Percentiles rank a stretch among this genome's conserved stretches.
phyloP scores from a whole-genome alignment of 805 yeast species.

The Grigorovia transvaalensis region DNA sequence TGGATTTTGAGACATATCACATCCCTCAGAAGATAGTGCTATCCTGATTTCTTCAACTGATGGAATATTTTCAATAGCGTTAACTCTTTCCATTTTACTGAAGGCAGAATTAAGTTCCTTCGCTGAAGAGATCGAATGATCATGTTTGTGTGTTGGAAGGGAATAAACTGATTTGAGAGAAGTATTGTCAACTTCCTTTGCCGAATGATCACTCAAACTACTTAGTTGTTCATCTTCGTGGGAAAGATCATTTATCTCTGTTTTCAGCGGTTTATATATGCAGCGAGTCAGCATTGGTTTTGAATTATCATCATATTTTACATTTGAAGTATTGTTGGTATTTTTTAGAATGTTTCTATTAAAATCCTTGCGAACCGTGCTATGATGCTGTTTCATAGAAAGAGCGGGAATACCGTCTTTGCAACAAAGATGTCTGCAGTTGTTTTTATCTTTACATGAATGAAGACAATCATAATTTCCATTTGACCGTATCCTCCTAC shows the following conservation, averaged over 20 bases:
- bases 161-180: too few relatives aligned
- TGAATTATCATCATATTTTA: too few relatives aligned
- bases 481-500: conserved; percentile 14
- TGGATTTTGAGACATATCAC: neutral
- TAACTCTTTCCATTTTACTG: neutral
- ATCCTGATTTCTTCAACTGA: neutral
- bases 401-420: conserved; percentile 32
- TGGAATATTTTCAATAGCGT: neutral
- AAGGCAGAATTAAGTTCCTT: too few relatives aligned
- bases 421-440: conserved; percentile 40
- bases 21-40: neutral
- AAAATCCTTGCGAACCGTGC: neutral
- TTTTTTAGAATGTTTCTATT: neutral
- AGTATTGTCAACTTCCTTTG: too few relatives aligned
- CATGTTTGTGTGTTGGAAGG: too few relatives aligned
- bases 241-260: too few relatives aligned
- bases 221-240: too few relatives aligned
- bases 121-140: too few relatives aligned
- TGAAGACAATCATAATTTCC: conserved; percentile 35
- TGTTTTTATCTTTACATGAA: conserved; percentile 30
- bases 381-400: neutral
- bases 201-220: too few relatives aligned
- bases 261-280: too few relatives aligned
- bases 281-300: too few relatives aligned
- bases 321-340: too few relatives aligned